These are phyloP conservation scores for Erysiphe pulchra DNA, from an alignment of 2,329 filamentous ascomycete species.

Conservation along the genomic window DNA sequence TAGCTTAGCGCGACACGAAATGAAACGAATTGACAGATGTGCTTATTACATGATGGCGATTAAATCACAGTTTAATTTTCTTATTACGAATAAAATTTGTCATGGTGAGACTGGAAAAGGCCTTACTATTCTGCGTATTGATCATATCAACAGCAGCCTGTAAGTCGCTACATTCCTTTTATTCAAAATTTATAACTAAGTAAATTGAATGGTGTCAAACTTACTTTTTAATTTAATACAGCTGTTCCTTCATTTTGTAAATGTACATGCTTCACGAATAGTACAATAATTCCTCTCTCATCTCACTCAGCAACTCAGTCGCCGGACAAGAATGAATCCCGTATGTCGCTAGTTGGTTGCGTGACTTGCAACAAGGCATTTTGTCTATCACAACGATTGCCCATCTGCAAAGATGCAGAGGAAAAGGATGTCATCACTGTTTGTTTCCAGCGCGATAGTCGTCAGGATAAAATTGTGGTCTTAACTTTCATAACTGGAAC, in stretches of 20 bases:
- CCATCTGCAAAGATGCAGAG: slow-evolving; percentile 38
- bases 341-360: slow-evolving; percentile 22
- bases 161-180: too few species aligned
- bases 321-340: slow-evolving; percentile 4
- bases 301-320: slow-evolving; percentile 8
- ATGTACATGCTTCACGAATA: slow-evolving; percentile 45
- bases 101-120: too few species aligned
- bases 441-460: slow-evolving; percentile 41
- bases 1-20: too few species aligned
- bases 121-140: too few species aligned
- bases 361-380: slow-evolving; percentile 38
- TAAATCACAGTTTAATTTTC: too few species aligned
- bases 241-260: slow-evolving; percentile 40
- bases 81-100: too few species aligned
- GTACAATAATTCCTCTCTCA: slow-evolving; percentile 35
- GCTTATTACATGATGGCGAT: too few species aligned
- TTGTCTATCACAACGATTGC: slow-evolving; percentile 30
- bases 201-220: too few species aligned
- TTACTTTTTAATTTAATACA: slow-evolving; percentile 8
- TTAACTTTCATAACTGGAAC: slow-evolving; percentile 36
- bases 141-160: too few species aligned
- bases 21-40: too few species aligned
- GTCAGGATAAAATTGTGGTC: slow-evolving; percentile 40
- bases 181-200: too few species aligned
- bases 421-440: slow-evolving; percentile 34